Evolutionary conservation across 164 flowering plant genomes (phyloP).

Genomic region (Vitis rotundifolia): DNA sequence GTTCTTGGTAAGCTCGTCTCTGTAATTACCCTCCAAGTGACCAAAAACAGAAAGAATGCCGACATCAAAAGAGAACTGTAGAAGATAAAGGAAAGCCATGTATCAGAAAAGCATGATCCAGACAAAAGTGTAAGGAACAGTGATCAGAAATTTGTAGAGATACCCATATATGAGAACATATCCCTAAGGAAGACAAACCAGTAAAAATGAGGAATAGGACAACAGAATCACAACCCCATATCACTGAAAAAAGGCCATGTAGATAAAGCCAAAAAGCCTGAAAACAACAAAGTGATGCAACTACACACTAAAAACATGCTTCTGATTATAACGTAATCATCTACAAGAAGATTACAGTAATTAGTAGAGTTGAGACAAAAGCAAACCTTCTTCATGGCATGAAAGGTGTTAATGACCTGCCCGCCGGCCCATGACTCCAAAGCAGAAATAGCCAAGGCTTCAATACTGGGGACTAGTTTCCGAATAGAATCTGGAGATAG

Average conservation of each 20-base stretch:
- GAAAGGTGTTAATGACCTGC: constrained; percentile 29
- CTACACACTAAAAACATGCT: too few species aligned
- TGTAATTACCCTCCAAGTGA: constrained; percentile 33
- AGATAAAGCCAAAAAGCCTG: background rate
- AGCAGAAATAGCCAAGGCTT: constrained; percentile 28
- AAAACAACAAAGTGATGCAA: background rate
- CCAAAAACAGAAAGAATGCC: constrained; percentile 67
- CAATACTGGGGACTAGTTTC: constrained; percentile 29
- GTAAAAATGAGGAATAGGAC: constrained; percentile 8
- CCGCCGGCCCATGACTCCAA: constrained; percentile 29
- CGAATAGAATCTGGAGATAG: constrained; percentile 28
- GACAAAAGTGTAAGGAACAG: background rate
- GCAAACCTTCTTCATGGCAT: constrained; percentile 44
- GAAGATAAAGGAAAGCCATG: constrained; percentile 1
- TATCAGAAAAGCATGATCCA: background rate
- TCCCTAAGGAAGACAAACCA: background rate
- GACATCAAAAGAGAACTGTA: constrained; percentile 71
- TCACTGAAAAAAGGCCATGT: background rate
- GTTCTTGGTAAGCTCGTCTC: constrained; percentile 54
- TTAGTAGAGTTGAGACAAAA: too few species aligned
- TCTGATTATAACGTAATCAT: background rate
- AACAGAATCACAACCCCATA: background rate
- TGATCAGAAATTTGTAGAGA: constrained; percentile 8
- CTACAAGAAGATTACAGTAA: background rate
- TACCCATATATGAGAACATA: constrained; percentile 11